Base-by-base conservation (phyloP, 164 flowering plant genomes). In the Vitis rupestris region DNA sequence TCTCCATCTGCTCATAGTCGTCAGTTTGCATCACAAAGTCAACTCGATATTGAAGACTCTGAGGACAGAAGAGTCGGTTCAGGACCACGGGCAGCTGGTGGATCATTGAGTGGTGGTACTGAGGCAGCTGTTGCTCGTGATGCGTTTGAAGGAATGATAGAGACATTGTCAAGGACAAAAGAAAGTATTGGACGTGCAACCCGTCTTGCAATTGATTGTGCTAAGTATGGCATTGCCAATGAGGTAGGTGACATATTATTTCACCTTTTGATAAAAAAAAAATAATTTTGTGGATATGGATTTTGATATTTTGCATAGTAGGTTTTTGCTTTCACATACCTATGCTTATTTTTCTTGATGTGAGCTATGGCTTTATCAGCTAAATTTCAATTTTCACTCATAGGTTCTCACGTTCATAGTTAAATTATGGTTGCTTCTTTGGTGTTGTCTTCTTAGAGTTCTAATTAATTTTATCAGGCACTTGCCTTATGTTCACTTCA, bases 91-190 rank as follows among this genome's bases (percentile, higher is more conserved):
- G 74, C 82, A 61, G 77, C 68, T 71, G 90, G 82, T 61, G 89
- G 85, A n/a, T 85, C 98, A 44, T 78, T 93, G 66, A 95, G 97
- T 83, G 99, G 94, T 75, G 93, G 89, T 72, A 93, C 98, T 61
- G 99, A 95, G 79, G 99, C 95, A 65, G 90, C 94, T 78, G 94
- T 95, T 79, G 91, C 98, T 69, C 97, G 99, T 64, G 99, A 95
- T 87, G 97, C 99, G 69, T 95, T 95, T 83, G 99, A 95, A 79
- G 99, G 99, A 70, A 95, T 95, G 99, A 87, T 95, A 69, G 99
- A 95, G 82, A 95, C 99, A 37, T 83, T 95, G 63, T 93, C 99
- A 16, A 87, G 99, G 81, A 93, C 99, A 44, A 95, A 93, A 77
- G 99, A 95, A 71, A 95, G 99, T 78, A 95, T 95, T 72, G 98